phyloP scores from a whole-genome alignment of 1,284 basidiomycete species.

The Cystobasidium pallidum region DNA sequence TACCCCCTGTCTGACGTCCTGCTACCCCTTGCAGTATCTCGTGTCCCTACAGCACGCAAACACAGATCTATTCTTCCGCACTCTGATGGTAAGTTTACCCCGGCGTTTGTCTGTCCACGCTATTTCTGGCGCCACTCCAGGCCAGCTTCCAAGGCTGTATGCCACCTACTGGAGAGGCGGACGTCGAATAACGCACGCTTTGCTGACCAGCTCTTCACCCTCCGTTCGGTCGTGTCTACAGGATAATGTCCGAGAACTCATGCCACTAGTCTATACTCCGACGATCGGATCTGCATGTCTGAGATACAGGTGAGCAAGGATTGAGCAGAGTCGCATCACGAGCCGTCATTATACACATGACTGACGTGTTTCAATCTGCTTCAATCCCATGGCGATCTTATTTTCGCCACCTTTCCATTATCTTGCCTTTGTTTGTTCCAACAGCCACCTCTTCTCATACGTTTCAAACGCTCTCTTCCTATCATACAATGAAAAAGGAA shows the following conservation, averaged over 20 bases:
- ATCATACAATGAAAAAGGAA: slow-evolving; percentile 81
- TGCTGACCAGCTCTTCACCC: neutral
- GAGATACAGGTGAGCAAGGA: slow-evolving; percentile 62
- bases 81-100: slow-evolving; percentile 30
- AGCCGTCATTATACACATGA: no score
- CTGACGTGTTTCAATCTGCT: no score
- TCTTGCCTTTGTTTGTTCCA: neutral
- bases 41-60: slow-evolving; percentile 38
- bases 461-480: slow-evolving; percentile 62
- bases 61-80: slow-evolving; percentile 42
- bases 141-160: no score
- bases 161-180: no score
- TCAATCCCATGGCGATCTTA: no score
- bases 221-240: neutral
- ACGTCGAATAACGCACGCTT: no score
- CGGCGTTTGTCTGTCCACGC: neutral
- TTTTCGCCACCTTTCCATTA: neutral
- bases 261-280: slow-evolving; percentile 88
- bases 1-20: neutral
- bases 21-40: slow-evolving; percentile 23
- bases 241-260: slow-evolving; percentile 63
- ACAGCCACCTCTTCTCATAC: slow-evolving; percentile 41
- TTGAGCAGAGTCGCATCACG: no score
- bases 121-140: neutral
- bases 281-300: slow-evolving; percentile 88